These are phyloP conservation scores for Carpinus viminea DNA, from an alignment of 306 rosid species.

Conservation along the genomic window DNA sequence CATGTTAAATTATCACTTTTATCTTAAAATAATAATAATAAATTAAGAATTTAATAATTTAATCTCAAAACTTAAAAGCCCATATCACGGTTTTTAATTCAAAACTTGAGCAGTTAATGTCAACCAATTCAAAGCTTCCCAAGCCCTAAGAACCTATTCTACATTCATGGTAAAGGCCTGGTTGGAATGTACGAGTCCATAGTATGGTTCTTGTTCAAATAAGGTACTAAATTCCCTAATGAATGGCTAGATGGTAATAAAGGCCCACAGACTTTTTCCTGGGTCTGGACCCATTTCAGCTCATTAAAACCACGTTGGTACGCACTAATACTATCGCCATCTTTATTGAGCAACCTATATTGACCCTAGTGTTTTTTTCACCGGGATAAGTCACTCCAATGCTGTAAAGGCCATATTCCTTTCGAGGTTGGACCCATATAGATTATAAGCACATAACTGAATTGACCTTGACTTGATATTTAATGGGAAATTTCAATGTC, in stretches of 20 bases:
- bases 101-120: too few relatives aligned
- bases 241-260: background rate
- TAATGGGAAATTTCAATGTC: background rate
- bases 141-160: too few relatives aligned
- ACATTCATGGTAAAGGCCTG: background rate
- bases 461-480: constrained; percentile 29
- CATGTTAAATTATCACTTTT: too few relatives aligned
- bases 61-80: too few relatives aligned
- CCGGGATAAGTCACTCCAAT: too few relatives aligned
- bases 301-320: background rate
- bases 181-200: background rate
- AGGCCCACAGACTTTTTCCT: background rate
- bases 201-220: background rate
- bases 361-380: too few relatives aligned
- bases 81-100: too few relatives aligned
- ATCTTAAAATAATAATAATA: too few relatives aligned
- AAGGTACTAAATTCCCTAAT: background rate
- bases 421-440: background rate
- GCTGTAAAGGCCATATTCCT: background rate
- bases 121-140: too few relatives aligned
- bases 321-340: too few relatives aligned
- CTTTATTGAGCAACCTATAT: too few relatives aligned
- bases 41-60: too few relatives aligned
- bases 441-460: background rate
- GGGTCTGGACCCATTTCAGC: background rate